These are phyloP conservation scores for Stemphylium beticola DNA, from an alignment of 2,329 filamentous ascomycete genomes.

Conservation along the genomic window DNA sequence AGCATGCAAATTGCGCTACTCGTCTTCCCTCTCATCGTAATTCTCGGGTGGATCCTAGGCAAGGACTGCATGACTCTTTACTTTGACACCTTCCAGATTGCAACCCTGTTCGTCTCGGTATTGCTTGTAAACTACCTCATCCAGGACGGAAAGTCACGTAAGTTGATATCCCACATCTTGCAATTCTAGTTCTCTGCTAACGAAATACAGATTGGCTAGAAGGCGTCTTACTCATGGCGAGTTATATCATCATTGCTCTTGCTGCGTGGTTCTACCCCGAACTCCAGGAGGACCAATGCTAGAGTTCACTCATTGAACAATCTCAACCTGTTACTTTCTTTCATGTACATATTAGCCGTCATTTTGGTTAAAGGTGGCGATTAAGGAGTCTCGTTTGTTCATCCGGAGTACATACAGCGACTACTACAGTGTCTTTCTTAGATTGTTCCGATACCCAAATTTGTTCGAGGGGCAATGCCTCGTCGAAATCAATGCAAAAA, in stretches of 20 bases:
- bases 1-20: slow-evolving; percentile 70
- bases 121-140: slow-evolving; percentile 68
- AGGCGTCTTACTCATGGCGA: slow-evolving; percentile 64
- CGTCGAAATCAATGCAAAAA: neutral
- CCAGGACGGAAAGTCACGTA: slow-evolving; percentile 62
- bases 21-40: slow-evolving; percentile 65
- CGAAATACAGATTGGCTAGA: slow-evolving; percentile 60
- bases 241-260: slow-evolving; percentile 68
- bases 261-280: slow-evolving; percentile 61
- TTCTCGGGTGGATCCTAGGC: slow-evolving; percentile 67
- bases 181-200: slow-evolving; percentile 20
- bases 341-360: slow-evolving; percentile 1
- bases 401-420: neutral
- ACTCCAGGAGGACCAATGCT: slow-evolving; percentile 24
- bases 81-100: slow-evolving; percentile 89
- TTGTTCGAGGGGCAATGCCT: slow-evolving; percentile 3
- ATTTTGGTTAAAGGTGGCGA: neutral
- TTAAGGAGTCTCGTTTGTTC: neutral
- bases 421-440: neutral
- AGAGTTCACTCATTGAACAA: slow-evolving; percentile 3
- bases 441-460: slow-evolving; percentile 17
- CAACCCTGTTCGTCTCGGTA: slow-evolving; percentile 63
- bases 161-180: slow-evolving; percentile 13
- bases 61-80: slow-evolving; percentile 73
- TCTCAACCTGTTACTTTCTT: neutral